Base-by-base conservation (phyloP, 1,284 basidiomycete species). In the Trametes versicolor region DNA sequence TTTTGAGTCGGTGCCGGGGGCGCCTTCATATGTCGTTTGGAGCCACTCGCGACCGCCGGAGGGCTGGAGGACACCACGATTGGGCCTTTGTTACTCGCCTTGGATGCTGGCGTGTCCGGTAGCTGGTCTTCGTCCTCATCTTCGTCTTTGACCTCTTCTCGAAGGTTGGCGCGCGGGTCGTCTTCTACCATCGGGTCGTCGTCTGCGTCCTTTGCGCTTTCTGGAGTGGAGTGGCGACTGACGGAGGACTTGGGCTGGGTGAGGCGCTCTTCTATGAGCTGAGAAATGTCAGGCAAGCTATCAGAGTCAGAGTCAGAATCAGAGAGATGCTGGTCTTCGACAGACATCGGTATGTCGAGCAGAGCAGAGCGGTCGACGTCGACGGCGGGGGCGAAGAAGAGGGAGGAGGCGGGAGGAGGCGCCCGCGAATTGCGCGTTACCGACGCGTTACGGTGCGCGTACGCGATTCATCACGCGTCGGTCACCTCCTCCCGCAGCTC, bases 251-350 rank as follows among this genome's bases (percentile, higher is more conserved):
- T 27, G 29, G 29, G 23, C 29, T 50, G 27, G 27, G 49, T 29
- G 27, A 54, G 21, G 10, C 50, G 37, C 32, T 43, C 51, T 27
- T 48, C 45, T 12, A 65, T 50, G 10, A 65, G 56, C 50, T 65
- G 41, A 0, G 63, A 57, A 45, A 61, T 36, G 27, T 65, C 59
- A 12, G 63, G 63, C 43, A 65, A 15, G 29, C 59, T 61, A 34
- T 59, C 62, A 9, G 43, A 52, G 51, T 54, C 59, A 5, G 51
- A 47, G 29, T 47, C 50, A 4, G 51, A 54, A 21, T 47, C 29
- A n/a, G 23, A 32, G 37, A 43, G 17, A n/a, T 36, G 36, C 21
- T 25, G 50, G 47, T 27, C 17, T n/a, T 13, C 19, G 52, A 41
- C 6, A 36, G 25, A n/a, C 49, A 50, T 51, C 34, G 49, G 15